Evolutionary conservation across 202 grass and related monocot species (phyloP).

Genomic region (Carex sylvatica): DNA sequence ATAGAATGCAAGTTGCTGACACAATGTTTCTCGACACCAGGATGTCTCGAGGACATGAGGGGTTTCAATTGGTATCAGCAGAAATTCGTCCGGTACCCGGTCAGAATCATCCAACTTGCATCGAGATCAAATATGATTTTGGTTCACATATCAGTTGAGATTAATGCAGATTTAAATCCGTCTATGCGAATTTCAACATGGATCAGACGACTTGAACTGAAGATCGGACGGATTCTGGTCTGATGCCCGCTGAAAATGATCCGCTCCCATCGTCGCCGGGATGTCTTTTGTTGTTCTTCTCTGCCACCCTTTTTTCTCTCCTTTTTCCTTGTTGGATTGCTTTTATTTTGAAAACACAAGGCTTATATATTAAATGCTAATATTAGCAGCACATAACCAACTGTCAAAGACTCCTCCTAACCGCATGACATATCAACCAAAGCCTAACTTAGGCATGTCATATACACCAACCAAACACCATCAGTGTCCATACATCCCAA

Average conservation of each 20-base stretch:
- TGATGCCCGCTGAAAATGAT: too few relatives aligned
- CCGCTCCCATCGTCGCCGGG: not conserved
- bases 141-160: too few relatives aligned
- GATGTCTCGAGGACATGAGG: too few relatives aligned
- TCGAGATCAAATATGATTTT: too few relatives aligned
- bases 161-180: too few relatives aligned
- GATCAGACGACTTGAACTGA: too few relatives aligned
- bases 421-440: not conserved
- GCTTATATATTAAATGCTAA: not conserved
- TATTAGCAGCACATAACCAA: not conserved
- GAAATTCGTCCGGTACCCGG: too few relatives aligned
- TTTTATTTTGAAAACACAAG: not conserved
- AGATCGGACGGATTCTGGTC: too few relatives aligned
- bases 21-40: too few relatives aligned
- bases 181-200: rapidly evolving
- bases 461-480: not conserved
- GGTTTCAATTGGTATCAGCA: too few relatives aligned
- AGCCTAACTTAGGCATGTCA: not conserved
- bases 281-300: not conserved
- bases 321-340: not conserved
- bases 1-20: too few relatives aligned
- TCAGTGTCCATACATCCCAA: not conserved
- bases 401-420: not conserved
- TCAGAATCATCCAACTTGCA: too few relatives aligned
- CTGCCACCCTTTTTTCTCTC: not conserved